Percentiles rank a stretch among this genome's conserved stretches.
Evolutionary conservation across 495 filamentous ascomycete species (phyloP).

Genomic region (Penicillium crystallinum): DNA sequence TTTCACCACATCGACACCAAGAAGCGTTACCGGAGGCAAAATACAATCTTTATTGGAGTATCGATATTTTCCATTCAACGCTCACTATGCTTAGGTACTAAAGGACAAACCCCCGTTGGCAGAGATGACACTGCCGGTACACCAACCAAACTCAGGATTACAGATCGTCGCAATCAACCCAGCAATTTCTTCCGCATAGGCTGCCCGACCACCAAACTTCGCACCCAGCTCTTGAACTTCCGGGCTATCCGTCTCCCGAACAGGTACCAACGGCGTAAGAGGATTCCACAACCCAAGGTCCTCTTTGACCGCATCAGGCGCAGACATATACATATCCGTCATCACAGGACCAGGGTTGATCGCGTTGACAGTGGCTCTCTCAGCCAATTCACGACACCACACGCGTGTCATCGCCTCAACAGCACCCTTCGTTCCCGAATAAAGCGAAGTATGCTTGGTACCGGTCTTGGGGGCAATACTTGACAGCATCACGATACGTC

Average conservation of each 20-base stretch:
- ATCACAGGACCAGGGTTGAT: constrained; percentile 75
- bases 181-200: constrained; percentile 54
- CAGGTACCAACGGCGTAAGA: background rate
- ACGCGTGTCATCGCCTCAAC: constrained; percentile 22
- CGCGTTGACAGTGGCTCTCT: constrained; percentile 67
- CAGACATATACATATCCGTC: constrained; percentile 55
- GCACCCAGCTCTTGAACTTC: constrained; percentile 35
- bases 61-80: background rate
- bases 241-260: background rate
- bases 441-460: background rate
- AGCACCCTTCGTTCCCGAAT: background rate
- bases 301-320: constrained; percentile 10
- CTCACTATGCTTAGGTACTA: background rate
- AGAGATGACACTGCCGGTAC: constrained; percentile 68
- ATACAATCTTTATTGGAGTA: too few relatives aligned
- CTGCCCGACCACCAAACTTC: constrained; percentile 48
- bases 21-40: too few relatives aligned
- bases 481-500: background rate
- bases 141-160: constrained; percentile 59
- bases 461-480: background rate
- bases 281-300: background rate
- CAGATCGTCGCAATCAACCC: constrained; percentile 74
- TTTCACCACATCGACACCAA: too few relatives aligned
- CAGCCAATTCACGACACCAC: constrained; percentile 67
- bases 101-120: constrained; percentile 54